Conservation (phyloP, 2,329 filamentous ascomycete genomes). For the Fusarium verrucosum region DNA sequence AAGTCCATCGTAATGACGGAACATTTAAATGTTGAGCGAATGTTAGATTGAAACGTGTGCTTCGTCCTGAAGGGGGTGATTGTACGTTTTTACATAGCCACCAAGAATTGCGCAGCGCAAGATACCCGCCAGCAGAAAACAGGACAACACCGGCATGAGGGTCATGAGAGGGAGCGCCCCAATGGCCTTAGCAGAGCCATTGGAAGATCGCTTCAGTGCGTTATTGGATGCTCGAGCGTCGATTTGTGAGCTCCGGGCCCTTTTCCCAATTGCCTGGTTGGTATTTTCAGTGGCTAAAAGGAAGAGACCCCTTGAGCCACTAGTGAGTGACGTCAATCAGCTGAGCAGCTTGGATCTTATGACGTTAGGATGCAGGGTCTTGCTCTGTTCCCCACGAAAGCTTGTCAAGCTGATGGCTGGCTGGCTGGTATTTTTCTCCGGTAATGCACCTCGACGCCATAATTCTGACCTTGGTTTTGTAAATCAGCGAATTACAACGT, state of each 20-base stretch:
- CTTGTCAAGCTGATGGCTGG: slow-evolving; percentile 14
- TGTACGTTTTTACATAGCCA: too few relatives aligned
- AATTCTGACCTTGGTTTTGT: slow-evolving; percentile 20
- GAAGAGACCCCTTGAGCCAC: neutral
- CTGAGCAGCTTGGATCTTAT: slow-evolving; percentile 26
- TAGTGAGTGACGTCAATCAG: slow-evolving; percentile 44
- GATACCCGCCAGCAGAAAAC: neutral
- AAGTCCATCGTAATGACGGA: slow-evolving; percentile 18
- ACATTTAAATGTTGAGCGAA: slow-evolving; percentile 8
- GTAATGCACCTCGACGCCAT: slow-evolving; percentile 41
- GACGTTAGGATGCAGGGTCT: slow-evolving; percentile 42
- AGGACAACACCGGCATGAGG: slow-evolving; percentile 4
- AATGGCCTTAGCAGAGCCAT: neutral
- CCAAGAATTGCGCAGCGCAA: slow-evolving; percentile 4
- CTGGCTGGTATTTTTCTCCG: slow-evolving; percentile 16
- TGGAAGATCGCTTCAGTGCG: neutral
- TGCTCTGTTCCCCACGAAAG: slow-evolving; percentile 26
- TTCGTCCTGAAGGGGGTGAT: too few relatives aligned
- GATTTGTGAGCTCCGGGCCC: neutral
- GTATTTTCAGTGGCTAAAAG: neutral
- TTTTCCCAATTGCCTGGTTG: neutral
- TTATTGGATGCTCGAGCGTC: neutral
- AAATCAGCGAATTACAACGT: slow-evolving; percentile 10
- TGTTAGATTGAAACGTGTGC: too few relatives aligned
- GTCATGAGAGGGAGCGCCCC: neutral